Base-by-base conservation (phyloP, 805 yeast genomes). In the Candida yuanshanica region DNA sequence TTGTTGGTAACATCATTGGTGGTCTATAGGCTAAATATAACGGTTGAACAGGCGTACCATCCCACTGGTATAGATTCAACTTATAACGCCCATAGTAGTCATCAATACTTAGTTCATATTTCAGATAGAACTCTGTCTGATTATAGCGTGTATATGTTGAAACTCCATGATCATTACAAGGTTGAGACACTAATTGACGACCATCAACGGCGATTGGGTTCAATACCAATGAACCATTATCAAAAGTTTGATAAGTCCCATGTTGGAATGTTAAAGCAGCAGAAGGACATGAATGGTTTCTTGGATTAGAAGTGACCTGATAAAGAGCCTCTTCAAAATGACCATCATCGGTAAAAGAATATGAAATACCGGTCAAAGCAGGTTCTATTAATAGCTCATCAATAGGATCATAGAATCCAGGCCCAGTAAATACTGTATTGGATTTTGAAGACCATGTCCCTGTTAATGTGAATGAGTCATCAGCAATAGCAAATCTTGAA, bases 371-470 rank as follows among this genome's bases (percentile, higher is more conserved):
- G 2, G 99, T 96, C 33, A 93, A 72, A 8, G 90, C 91, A 2
- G 99, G 99, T 61, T 93, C 99, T 46, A 89, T 86, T 43, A 93
- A 68, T 14, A 91, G 75, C 63, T 93, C 99, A 59, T 91, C 96
- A 22, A 89, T 84, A 3, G 99, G 99, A 62, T 93, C 98, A 60
- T 78, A 93, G 59, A 93, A 93, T 2, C 90, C 84, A 7, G 98
- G 96, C 0, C 99, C 99, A 1, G 99, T 93, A 68, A 91, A 82
- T 7, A 93, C 99, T 11, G 95, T 80, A 61, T 85, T 86, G 11
- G 97, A 81, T 63, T 93, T 93, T 14, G 97, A 83, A 1, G 90
- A 64, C 99, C 99, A 93, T 0, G 99, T 93, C 7, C 99, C 99
- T 33, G 70, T 85, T 36, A 87, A 61, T 33, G 50, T 43, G 13